Evolutionary conservation across 306 rosid species (phyloP).

Genomic region (Citrullus mucosospermus): DNA sequence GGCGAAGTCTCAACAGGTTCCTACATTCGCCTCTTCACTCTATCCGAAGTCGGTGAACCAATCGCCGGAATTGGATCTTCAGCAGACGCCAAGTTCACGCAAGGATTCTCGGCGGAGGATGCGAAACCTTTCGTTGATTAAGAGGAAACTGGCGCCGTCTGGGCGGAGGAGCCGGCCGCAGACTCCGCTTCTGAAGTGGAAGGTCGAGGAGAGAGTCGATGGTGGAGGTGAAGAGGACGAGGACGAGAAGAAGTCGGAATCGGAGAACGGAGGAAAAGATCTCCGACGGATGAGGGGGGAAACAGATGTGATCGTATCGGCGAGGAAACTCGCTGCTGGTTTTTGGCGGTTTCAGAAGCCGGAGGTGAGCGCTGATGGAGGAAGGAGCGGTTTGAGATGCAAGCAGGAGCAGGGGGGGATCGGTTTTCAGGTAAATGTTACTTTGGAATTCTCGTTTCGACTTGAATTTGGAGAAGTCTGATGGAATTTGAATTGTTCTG

Average conservation of each 20-base stretch:
- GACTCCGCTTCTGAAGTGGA: slow-evolving; percentile 69
- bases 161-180: slow-evolving; percentile 71
- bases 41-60: slow-evolving; percentile 15
- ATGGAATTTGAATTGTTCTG: neutral
- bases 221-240: slow-evolving; percentile 2
- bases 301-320: slow-evolving; percentile 37
- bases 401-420: slow-evolving; percentile 26
- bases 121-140: slow-evolving; percentile 27
- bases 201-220: slow-evolving; percentile 22
- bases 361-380: slow-evolving; percentile 24
- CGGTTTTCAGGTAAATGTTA: slow-evolving; percentile 46
- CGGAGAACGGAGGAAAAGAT: slow-evolving; percentile 19
- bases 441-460: slow-evolving; percentile 12
- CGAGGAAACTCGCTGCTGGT: slow-evolving; percentile 80
- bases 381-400: slow-evolving; percentile 9
- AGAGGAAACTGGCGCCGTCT: slow-evolving; percentile 13
- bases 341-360: slow-evolving; percentile 78
- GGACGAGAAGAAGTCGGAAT: slow-evolving; percentile 21
- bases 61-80: slow-evolving; percentile 63
- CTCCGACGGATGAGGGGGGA: slow-evolving; percentile 22
- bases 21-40: slow-evolving; percentile 21
- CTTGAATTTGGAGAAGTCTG: slow-evolving; percentile 5
- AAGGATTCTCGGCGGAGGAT: slow-evolving; percentile 20
- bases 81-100: slow-evolving; percentile 19
- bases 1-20: slow-evolving; percentile 19